Evolutionary conservation across 257 asterid genomes (phyloP).

Genomic region (Agastache rugosa): DNA sequence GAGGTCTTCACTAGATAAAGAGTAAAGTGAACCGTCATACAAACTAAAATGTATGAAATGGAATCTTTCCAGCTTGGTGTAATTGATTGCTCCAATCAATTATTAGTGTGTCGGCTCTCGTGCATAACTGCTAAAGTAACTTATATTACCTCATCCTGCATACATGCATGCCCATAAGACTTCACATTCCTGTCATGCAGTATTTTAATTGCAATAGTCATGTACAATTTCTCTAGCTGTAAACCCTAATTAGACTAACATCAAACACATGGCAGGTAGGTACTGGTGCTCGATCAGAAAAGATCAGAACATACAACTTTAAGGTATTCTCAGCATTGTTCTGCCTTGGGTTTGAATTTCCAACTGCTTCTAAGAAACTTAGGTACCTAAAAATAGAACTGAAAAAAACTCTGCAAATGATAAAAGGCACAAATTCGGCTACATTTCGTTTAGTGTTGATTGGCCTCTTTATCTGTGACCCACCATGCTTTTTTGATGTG

Average conservation of each 20-base stretch:
- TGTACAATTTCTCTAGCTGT: not conserved
- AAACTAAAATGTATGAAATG: conserved; percentile 12
- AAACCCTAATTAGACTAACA: conserved; percentile 32
- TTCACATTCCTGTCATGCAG: conserved; percentile 10
- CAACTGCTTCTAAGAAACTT: conserved; percentile 22
- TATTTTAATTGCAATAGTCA: conserved; percentile 4
- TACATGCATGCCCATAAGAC: not conserved
- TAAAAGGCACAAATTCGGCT: not conserved
- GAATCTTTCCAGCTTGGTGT: not conserved
- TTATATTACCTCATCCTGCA: not conserved
- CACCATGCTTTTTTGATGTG: not conserved
- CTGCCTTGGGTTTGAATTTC: conserved; percentile 29
- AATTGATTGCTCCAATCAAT: conserved; percentile 13
- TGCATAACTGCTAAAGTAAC: conserved; percentile 10
- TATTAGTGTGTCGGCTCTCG: not conserved
- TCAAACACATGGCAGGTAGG: conserved; percentile 75
- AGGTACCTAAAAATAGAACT: conserved; percentile 7
- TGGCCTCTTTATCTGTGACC: not conserved
- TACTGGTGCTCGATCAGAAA: conserved; percentile 96
- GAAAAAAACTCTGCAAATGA: not conserved
- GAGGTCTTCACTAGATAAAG: conserved; percentile 7
- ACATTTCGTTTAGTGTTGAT: not conserved
- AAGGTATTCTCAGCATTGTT: conserved; percentile 57
- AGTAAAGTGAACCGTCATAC: not conserved
- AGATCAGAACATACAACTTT: conserved; percentile 94